Percentiles rank a stretch among this genome's conserved stretches.
phyloP scores from a whole-genome alignment of 148 eudicot genomes.

The Diospyros lotus region DNA sequence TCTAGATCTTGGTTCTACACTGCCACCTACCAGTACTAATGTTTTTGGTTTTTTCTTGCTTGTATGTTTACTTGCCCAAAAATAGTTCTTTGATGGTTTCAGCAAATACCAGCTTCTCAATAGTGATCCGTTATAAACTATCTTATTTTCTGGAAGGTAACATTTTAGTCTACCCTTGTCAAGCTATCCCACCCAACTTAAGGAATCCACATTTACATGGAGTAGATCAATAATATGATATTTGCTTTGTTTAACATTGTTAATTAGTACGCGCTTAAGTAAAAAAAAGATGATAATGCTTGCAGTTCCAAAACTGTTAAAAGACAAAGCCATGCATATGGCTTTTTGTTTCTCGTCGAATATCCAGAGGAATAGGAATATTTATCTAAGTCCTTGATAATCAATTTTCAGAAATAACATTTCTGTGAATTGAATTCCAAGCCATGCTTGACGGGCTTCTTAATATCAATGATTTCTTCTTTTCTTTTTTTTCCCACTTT shows the following conservation, averaged over 20 bases:
- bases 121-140: not conserved
- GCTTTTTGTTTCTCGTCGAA: not conserved
- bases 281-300: not conserved
- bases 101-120: not conserved
- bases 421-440: not conserved
- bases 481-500: no score
- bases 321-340: not conserved
- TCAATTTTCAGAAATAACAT: not conserved
- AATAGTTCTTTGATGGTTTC: not conserved
- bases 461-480: no score
- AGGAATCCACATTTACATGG: not conserved
- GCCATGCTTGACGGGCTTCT: not conserved
- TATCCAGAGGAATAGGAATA: not conserved
- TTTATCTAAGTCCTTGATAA: not conserved
- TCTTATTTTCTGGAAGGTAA: not conserved
- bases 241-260: not conserved
- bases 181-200: not conserved
- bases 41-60: not conserved
- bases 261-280: not conserved
- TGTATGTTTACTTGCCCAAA: not conserved
- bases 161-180: not conserved
- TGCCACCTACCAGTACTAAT: no score
- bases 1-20: not conserved
- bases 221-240: no score
- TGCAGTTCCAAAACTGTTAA: not conserved